Evolutionary conservation across 1,284 basidiomycete genomes (phyloP), one percentile per base, ranked within the genome.

Genomic region (Sparassis latifolia): DNA sequence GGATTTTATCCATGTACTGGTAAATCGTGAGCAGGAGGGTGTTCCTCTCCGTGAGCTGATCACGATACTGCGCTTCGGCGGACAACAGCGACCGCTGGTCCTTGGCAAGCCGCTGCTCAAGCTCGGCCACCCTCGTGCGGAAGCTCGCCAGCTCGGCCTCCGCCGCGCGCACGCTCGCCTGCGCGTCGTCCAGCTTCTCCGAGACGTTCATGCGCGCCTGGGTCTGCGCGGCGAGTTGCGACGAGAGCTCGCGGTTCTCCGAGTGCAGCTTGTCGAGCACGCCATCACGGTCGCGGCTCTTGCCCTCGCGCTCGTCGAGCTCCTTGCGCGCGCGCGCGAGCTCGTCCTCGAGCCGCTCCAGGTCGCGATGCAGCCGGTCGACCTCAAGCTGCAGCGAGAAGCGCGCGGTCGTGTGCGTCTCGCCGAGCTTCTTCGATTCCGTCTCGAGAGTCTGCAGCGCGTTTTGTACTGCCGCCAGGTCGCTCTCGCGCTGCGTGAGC

Each of bases 1-100:
- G 74, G 58, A 97, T 92, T 73, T 90, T 92, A 63, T 97, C 94
- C 76, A 97, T 83, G 63, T 95, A 94, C 67, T 96, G 92, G 69
- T 94, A 97, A 33, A 97, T 91, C 10, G 89, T 92, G 54, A 97
- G 73, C 44, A 98, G 71, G 30, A 98, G 75, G 28, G 92, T 94
- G 66, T 95, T 96, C 52, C 93, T 77, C 71, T 98, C 96, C 31
- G 89, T 92, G 44, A 96, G 70, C 68, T 97, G 93, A 66, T 94
- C 88, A 33, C 92, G 79, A 59, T 89, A 91, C 66, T 93, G 86
- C 48, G 76, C 80, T 66, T 97, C 92, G 2, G 84, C 80, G 39
- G 74, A 70, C 52, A 88, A 66, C 52, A 90, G 67, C 42, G 84
- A 77, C 42, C 89, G 78, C 64, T 96, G 91, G 53, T 92, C 93